Conservation (phyloP, 768 basidiomycete species). For the Trametes cingulata region DNA sequence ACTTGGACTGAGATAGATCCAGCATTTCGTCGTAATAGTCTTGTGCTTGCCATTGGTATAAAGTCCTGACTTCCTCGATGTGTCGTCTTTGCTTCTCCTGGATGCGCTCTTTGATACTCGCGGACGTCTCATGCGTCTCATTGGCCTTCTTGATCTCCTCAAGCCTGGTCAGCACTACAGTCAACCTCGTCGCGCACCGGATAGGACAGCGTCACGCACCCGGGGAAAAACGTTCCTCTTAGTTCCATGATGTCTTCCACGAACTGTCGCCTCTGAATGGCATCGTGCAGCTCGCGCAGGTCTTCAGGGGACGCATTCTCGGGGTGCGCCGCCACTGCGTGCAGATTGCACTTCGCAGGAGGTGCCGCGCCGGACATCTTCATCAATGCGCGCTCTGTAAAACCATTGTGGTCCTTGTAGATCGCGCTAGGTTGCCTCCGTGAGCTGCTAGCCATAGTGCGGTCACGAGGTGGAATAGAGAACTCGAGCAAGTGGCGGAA, state of each 20-base stretch:
- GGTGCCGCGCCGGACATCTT: constrained; percentile 9
- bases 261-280: constrained; percentile 20
- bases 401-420: constrained; percentile 9
- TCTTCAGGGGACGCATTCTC: constrained; percentile 5
- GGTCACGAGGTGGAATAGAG: too few species aligned
- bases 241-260: constrained; percentile 28
- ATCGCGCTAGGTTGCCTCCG: not conserved
- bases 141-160: constrained; percentile 21
- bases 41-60: constrained; percentile 26
- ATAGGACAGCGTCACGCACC: constrained; percentile 19
- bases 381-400: constrained; percentile 2
- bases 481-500: too few species aligned
- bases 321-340: constrained; percentile 8
- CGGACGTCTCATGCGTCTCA: constrained; percentile 18
- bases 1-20: constrained; percentile 21
- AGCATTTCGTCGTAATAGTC: constrained; percentile 25
- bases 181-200: not conserved
- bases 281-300: constrained; percentile 20
- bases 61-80: constrained; percentile 20
- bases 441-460: not conserved
- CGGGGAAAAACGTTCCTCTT: constrained; percentile 29
- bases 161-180: constrained; percentile 12
- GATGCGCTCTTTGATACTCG: constrained; percentile 18
- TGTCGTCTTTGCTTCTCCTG: constrained; percentile 20
- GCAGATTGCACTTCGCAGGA: constrained; percentile 17